Evolutionary conservation across 2,329 filamentous ascomycete genomes (phyloP).

Genomic region (Thielaviopsis punctulata): DNA sequence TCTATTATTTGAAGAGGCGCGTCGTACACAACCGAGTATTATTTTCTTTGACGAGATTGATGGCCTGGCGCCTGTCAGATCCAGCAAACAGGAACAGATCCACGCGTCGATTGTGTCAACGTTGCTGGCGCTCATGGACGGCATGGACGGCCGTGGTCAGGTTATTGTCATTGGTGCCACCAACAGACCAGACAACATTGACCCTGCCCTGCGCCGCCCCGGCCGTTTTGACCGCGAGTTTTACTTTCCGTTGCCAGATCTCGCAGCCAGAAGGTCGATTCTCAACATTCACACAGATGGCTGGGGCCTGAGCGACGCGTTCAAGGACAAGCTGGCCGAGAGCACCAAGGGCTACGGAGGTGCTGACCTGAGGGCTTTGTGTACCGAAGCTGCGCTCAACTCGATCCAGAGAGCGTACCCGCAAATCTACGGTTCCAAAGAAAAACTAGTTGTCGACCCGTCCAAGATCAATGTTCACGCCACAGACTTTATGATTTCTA

Average conservation of each 20-base stretch:
- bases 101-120: slow-evolving; percentile 96
- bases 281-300: slow-evolving; percentile 89
- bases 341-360: slow-evolving; percentile 93
- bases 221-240: slow-evolving; percentile 96
- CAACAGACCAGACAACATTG: slow-evolving; percentile 89
- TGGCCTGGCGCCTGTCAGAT: slow-evolving; percentile 83
- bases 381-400: slow-evolving; percentile 90
- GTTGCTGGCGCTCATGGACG: slow-evolving; percentile 85
- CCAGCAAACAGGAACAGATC: slow-evolving; percentile 97
- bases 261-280: slow-evolving; percentile 65
- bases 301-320: slow-evolving; percentile 65
- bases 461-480: slow-evolving; percentile 71
- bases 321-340: slow-evolving; percentile 72
- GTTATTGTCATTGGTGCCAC: slow-evolving; percentile 99
- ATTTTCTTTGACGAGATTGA: slow-evolving; percentile 97
- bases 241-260: slow-evolving; percentile 84
- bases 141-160: slow-evolving; percentile 94
- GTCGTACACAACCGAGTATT: slow-evolving; percentile 91
- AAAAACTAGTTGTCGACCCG: slow-evolving; percentile 79
- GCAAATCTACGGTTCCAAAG: slow-evolving; percentile 81
- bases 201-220: slow-evolving; percentile 83
- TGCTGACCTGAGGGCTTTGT: slow-evolving; percentile 83
- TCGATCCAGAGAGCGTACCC: slow-evolving; percentile 90
- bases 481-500: slow-evolving; percentile 91
- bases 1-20: slow-evolving; percentile 84